These are phyloP conservation scores for Apiospora saccharicola DNA, from an alignment of 2,329 filamentous ascomycete species.

Conservation along the genomic window DNA sequence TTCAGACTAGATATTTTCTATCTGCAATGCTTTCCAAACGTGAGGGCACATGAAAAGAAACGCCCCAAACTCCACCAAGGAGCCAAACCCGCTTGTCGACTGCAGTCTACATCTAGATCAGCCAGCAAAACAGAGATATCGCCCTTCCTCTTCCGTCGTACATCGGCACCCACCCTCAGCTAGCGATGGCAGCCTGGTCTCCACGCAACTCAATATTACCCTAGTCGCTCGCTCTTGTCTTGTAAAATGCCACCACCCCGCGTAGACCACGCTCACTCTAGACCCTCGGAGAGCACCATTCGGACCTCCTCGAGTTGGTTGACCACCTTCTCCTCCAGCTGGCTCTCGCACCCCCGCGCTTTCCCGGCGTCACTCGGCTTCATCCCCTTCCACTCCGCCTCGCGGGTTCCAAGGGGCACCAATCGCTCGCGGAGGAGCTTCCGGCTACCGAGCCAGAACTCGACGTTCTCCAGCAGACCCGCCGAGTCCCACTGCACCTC, in stretches of 20 bases:
- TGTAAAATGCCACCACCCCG: not conserved
- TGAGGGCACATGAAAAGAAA: constrained; percentile 21
- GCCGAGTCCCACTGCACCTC: constrained; percentile 78
- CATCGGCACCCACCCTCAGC: not conserved
- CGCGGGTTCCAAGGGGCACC: constrained; percentile 74
- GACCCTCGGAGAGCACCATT: constrained; percentile 61
- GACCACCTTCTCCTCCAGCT: constrained; percentile 79
- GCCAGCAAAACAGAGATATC: not conserved
- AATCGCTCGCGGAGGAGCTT: constrained; percentile 76
- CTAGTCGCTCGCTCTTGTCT: not conserved
- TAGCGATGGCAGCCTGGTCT: not conserved
- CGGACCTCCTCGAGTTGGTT: constrained; percentile 69
- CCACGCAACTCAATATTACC: not conserved
- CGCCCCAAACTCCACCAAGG: constrained; percentile 22
- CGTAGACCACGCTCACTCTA: constrained; percentile 45
- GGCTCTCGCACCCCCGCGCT: constrained; percentile 61
- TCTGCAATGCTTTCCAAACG: constrained; percentile 19
- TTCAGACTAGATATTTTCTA: constrained; percentile 21
- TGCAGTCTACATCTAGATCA: constrained; percentile 4
- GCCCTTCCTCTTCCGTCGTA: not conserved
- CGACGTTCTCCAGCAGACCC: constrained; percentile 79
- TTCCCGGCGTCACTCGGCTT: constrained; percentile 42
- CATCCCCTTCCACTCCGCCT: constrained; percentile 66
- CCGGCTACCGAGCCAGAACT: constrained; percentile 78
- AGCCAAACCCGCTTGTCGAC: not conserved